phyloP scores from a whole-genome alignment of 768 basidiomycete species.

The Cantharellus anzutake region DNA sequence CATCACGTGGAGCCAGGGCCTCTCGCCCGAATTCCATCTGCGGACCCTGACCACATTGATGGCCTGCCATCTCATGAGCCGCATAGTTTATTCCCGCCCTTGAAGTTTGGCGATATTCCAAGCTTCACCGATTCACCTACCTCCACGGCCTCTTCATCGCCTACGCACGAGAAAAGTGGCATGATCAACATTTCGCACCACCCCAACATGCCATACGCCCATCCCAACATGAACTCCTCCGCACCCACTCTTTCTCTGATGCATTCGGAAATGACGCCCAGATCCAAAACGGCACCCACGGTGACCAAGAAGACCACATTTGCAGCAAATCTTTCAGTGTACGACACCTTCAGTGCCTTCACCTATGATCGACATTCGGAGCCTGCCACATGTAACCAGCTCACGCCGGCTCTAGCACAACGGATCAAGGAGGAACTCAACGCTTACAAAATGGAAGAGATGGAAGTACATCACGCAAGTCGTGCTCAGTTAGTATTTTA shows the following conservation, averaged over 20 bases:
- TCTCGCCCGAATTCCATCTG: constrained; percentile 61
- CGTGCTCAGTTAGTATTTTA: constrained; percentile 56
- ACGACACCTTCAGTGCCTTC: constrained; percentile 83
- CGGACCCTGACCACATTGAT: constrained; percentile 74
- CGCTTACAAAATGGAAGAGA: constrained; percentile 98
- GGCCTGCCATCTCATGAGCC: constrained; percentile 38
- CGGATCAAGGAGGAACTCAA: constrained; percentile 97
- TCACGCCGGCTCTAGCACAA: constrained; percentile 90
- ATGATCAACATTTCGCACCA: background rate
- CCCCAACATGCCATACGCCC: constrained; percentile 38
- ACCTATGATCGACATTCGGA: constrained; percentile 92
- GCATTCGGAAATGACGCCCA: constrained; percentile 30
- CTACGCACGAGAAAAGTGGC: background rate
- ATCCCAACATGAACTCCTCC: constrained; percentile 72
- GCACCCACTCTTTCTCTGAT: constrained; percentile 66
- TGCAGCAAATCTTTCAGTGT: constrained; percentile 82
- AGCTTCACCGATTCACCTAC: background rate
- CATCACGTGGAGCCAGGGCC: constrained; percentile 40
- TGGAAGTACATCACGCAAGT: constrained; percentile 93
- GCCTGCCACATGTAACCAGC: constrained; percentile 88
- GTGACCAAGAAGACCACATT: constrained; percentile 54
- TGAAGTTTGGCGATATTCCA: constrained; percentile 10
- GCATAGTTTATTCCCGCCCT: constrained; percentile 10
- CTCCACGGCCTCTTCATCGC: background rate
- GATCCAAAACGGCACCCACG: constrained; percentile 45